Conservation (phyloP, 257 asterid genomes). For the Verbena officinalis region DNA sequence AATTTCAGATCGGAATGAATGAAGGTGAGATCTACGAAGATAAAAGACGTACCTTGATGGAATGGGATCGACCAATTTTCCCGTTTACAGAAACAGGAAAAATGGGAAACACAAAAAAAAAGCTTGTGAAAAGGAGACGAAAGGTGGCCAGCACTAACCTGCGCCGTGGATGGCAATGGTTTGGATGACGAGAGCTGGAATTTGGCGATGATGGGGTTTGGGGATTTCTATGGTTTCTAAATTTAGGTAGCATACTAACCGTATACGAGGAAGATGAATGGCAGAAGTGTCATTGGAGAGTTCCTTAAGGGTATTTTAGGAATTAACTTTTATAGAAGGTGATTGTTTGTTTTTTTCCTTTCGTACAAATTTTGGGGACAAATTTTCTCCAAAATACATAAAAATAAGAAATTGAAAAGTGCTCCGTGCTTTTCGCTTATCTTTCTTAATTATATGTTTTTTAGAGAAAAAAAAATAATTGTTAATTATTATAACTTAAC, state of each 20-base stretch:
- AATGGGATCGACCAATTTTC: neutral
- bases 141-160: conserved; percentile 20
- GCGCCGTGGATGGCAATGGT: neutral
- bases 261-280: neutral
- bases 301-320: conserved; percentile 31
- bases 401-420: no score
- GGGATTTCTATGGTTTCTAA: neutral
- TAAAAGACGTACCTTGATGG: conserved; percentile 6
- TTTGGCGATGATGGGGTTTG: conserved; percentile 12
- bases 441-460: no score
- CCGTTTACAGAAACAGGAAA: neutral
- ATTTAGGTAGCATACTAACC: neutral
- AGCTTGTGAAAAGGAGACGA: neutral
- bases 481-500: neutral
- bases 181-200: neutral
- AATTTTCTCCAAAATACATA: no score
- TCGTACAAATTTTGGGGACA: no score
- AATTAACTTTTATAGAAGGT: neutral
- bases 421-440: no score
- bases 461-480: no score
- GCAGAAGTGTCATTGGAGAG: neutral
- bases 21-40: conserved; percentile 30
- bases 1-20: conserved; percentile 33
- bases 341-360: no score
- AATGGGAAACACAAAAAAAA: no score